Conservation (phyloP, 2,329 filamentous ascomycete species). For the Pseudogymnoascus sp. region DNA sequence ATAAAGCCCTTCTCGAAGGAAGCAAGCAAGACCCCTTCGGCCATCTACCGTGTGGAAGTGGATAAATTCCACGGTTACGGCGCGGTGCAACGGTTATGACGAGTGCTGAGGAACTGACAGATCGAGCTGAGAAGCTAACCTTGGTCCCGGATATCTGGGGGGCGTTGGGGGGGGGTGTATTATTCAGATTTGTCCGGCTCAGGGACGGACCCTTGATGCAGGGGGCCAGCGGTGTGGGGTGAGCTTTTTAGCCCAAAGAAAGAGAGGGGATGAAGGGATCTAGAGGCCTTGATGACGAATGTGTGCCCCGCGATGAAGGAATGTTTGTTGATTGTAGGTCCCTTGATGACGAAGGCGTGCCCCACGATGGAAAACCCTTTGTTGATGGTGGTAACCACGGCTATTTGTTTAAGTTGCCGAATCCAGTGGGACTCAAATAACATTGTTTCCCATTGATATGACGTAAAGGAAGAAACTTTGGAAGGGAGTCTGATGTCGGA, state of each 20-base stretch:
- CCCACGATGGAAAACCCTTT: conserved; percentile 36
- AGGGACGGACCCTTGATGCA: background rate
- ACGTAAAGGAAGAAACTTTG: background rate
- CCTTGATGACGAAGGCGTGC: conserved; percentile 14
- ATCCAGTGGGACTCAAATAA: background rate
- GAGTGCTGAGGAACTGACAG: background rate
- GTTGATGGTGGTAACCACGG: too few relatives aligned
- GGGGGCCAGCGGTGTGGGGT: too few relatives aligned
- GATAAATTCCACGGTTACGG: too few relatives aligned
- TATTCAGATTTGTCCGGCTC: background rate
- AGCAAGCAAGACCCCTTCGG: too few relatives aligned
- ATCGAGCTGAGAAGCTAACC: background rate
- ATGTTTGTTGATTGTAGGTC: background rate
- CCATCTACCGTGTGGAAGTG: too few relatives aligned
- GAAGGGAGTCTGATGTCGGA: background rate
- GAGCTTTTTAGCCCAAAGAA: too few relatives aligned
- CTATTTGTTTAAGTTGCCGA: background rate
- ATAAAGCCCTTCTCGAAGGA: too few relatives aligned
- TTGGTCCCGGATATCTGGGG: background rate
- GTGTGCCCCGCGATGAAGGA: background rate
- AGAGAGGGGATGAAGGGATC: background rate
- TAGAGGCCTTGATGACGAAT: background rate
- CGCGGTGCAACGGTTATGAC: too few relatives aligned
- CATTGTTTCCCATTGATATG: background rate
- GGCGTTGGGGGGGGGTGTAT: too few relatives aligned